Evolutionary conservation across 345 rosid species (phyloP).

Genomic region (Dimocarpus longan): DNA sequence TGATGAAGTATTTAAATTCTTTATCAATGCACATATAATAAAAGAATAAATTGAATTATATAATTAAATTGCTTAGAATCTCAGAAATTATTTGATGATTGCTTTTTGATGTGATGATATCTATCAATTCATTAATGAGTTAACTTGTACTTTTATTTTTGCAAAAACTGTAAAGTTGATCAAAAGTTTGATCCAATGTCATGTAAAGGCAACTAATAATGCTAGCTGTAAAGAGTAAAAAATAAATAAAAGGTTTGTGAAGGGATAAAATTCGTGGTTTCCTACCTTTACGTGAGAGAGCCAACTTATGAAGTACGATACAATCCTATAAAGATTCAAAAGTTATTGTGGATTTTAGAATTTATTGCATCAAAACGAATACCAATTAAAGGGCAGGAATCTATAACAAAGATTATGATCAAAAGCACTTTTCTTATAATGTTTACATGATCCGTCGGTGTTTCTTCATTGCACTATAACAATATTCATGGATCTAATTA

Average conservation of each 20-base stretch:
- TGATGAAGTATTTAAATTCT: too few species aligned
- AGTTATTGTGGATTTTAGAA: neutral
- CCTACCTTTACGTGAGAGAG: neutral
- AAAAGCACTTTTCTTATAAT: neutral
- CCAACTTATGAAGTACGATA: neutral
- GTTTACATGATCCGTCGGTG: neutral
- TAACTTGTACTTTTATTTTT: neutral
- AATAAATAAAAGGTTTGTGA: neutral
- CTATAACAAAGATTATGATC: neutral
- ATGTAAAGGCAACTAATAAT: neutral
- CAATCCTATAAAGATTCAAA: neutral
- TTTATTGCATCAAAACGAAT: neutral
- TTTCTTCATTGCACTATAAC: neutral
- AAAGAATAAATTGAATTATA: too few species aligned
- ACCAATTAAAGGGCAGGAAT: too few species aligned
- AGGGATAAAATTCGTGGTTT: neutral
- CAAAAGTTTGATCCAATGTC: neutral
- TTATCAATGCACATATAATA: too few species aligned
- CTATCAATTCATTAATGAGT: too few species aligned
- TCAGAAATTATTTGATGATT: too few species aligned
- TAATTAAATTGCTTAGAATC: neutral
- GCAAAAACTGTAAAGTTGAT: too few species aligned
- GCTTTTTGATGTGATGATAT: neutral
- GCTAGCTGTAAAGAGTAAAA: neutral
- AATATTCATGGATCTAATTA: too few species aligned